phyloP scores from a whole-genome alignment of 371 early-diverging fungal species.

The Rhizoclosmatium hyalinum region DNA sequence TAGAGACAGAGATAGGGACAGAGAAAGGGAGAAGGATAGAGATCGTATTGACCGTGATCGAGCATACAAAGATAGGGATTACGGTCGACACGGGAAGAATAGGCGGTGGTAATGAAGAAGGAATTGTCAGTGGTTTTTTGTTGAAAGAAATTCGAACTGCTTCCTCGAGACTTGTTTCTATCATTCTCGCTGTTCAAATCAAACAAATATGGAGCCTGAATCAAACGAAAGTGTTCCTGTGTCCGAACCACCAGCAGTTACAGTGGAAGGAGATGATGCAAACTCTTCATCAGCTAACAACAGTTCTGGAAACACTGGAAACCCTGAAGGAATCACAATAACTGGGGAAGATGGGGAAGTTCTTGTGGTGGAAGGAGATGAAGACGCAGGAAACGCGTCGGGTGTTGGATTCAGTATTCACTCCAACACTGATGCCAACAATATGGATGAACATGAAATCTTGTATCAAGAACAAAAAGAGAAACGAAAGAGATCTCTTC shows the following conservation, averaged over 20 bases:
- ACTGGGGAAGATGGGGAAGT: no score
- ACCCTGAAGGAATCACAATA: no score
- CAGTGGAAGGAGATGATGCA: not conserved
- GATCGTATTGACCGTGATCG: not conserved
- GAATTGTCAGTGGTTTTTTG: no score
- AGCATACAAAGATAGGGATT: no score
- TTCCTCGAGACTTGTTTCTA: no score
- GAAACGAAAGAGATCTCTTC: conserved; percentile 28
- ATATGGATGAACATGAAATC: not conserved
- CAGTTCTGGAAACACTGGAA: no score
- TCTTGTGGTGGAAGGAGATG: no score
- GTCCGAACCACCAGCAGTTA: not conserved
- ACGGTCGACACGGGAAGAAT: no score
- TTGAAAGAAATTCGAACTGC: no score
- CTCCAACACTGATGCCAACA: not conserved
- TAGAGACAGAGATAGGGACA: not conserved
- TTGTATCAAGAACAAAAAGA: conserved; percentile 37
- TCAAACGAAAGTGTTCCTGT: not conserved
- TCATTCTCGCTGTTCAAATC: no score
- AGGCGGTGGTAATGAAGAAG: no score
- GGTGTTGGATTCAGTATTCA: not conserved
- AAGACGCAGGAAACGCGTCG: no score
- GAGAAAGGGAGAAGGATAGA: conserved; percentile 1
- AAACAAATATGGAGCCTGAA: not conserved
- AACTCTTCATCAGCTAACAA: not conserved